Conservation (phyloP, 148 eudicot species). For the Spergularia bocconei region DNA sequence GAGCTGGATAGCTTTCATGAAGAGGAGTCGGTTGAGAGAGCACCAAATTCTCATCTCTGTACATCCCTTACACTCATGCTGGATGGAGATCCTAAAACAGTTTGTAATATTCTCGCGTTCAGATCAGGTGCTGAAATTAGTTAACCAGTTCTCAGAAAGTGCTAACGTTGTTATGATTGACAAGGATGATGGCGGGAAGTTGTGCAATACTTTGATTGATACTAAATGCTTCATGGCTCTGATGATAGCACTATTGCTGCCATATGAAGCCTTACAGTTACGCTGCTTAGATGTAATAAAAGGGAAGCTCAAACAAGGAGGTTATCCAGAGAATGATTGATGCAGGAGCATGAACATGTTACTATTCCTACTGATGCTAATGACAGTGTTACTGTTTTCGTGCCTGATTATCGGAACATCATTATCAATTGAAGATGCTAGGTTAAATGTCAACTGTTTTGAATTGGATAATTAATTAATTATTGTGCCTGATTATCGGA, state of each 20-base stretch:
- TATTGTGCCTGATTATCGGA: no score
- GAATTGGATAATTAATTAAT: no score
- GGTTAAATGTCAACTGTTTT: no score
- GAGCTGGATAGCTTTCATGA: slow-evolving; percentile 80
- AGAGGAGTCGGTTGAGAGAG: slow-evolving; percentile 56
- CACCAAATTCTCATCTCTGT: slow-evolving; percentile 29
- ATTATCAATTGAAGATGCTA: no score
- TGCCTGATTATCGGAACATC: no score
- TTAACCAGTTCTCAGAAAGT: slow-evolving; percentile 49
- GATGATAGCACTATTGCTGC: slow-evolving; percentile 48
- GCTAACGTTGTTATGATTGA: slow-evolving; percentile 42
- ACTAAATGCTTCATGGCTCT: slow-evolving; percentile 70
- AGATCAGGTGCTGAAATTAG: slow-evolving; percentile 40
- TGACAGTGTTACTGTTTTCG: no score
- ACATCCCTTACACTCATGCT: slow-evolving; percentile 86
- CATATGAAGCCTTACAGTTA: slow-evolving; percentile 58
- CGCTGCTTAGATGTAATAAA: slow-evolving; percentile 71
- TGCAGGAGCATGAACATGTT: slow-evolving; percentile 25
- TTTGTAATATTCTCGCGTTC: slow-evolving; percentile 36
- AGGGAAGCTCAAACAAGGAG: slow-evolving; percentile 60
- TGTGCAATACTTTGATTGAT: slow-evolving; percentile 37
- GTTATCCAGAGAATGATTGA: slow-evolving; percentile 37
- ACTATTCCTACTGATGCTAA: no score
- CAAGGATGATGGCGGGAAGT: slow-evolving; percentile 48
- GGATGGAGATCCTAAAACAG: slow-evolving; percentile 64